A percentile compares a stretch with the other conserved stretches of the same genome.
These are phyloP conservation scores for Didymella exigua DNA, from an alignment of 2,329 filamentous ascomycete genomes.

Conservation along the genomic window DNA sequence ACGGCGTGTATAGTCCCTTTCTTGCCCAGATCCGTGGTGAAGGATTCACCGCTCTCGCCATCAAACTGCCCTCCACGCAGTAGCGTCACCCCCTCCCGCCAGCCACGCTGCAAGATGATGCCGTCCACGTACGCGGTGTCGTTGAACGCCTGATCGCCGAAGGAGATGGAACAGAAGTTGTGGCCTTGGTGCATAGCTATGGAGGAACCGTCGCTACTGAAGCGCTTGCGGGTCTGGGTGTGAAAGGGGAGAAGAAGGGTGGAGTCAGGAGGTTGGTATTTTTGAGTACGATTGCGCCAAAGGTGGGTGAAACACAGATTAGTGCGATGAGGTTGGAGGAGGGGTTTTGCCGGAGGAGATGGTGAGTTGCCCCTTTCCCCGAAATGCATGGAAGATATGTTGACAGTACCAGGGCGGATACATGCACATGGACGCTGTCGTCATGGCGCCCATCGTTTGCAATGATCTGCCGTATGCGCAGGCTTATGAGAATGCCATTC, in stretches of 20 bases:
- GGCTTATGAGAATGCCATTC: slow-evolving; percentile 23
- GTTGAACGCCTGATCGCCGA: slow-evolving; percentile 28
- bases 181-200: slow-evolving; percentile 28
- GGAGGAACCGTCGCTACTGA: slow-evolving; percentile 20
- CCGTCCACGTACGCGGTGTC: slow-evolving; percentile 28
- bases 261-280: slow-evolving; percentile 29
- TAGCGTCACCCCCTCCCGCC: slow-evolving; percentile 20
- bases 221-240: slow-evolving; percentile 14
- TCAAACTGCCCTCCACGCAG: slow-evolving; percentile 22
- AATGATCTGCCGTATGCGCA: slow-evolving; percentile 28
- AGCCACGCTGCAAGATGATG: slow-evolving; percentile 36
- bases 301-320: slow-evolving; percentile 17
- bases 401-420: slow-evolving; percentile 18
- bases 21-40: slow-evolving; percentile 10
- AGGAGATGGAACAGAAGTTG: slow-evolving; percentile 36
- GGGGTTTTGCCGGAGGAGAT: not conserved
- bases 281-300: slow-evolving; percentile 20
- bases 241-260: slow-evolving; percentile 19
- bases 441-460: slow-evolving; percentile 13
- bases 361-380: slow-evolving; percentile 1
- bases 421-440: slow-evolving; percentile 19
- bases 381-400: not conserved
- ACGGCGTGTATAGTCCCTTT: slow-evolving; percentile 17
- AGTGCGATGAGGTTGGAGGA: slow-evolving; percentile 8
- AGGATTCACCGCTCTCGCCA: slow-evolving; percentile 19